Evolutionary conservation across 139 green algal genomes (phyloP).

Genomic region (Chlamydomonas schloesseri): DNA sequence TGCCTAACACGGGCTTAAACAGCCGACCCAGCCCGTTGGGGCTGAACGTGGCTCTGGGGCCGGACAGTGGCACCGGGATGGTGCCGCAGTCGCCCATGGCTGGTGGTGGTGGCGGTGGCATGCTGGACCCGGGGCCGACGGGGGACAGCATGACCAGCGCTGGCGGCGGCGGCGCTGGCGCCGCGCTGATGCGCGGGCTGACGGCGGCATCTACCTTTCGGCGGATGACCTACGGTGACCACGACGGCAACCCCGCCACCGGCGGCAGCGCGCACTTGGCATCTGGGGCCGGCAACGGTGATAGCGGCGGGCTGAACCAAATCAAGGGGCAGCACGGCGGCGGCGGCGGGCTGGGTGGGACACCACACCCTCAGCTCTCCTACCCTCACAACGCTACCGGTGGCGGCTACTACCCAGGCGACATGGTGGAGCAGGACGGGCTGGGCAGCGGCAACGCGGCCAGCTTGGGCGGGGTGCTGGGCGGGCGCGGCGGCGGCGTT

Average conservation of each 20-base stretch:
- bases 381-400: not conserved
- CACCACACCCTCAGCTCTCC: not conserved
- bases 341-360: too few species aligned
- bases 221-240: not conserved
- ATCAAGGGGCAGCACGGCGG: not conserved
- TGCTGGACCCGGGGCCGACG: not conserved
- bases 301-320: not conserved
- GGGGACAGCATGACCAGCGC: constrained; percentile 1
- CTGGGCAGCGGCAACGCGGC: too few species aligned
- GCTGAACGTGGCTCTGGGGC: not conserved
- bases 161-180: not conserved
- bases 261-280: not conserved
- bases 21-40: not conserved
- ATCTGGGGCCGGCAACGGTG: not conserved
- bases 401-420: not conserved
- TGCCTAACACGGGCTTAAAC: too few species aligned
- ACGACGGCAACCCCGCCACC: not conserved
- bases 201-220: not conserved
- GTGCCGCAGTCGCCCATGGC: not conserved
- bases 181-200: not conserved
- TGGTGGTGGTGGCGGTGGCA: not conserved
- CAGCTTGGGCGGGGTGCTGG: not conserved
- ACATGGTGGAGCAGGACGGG: too few species aligned
- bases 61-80: not conserved
- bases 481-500: not conserved